These are phyloP conservation scores for Earliella scabrosa DNA, from an alignment of 1,284 basidiomycete species.

Conservation along the genomic window DNA sequence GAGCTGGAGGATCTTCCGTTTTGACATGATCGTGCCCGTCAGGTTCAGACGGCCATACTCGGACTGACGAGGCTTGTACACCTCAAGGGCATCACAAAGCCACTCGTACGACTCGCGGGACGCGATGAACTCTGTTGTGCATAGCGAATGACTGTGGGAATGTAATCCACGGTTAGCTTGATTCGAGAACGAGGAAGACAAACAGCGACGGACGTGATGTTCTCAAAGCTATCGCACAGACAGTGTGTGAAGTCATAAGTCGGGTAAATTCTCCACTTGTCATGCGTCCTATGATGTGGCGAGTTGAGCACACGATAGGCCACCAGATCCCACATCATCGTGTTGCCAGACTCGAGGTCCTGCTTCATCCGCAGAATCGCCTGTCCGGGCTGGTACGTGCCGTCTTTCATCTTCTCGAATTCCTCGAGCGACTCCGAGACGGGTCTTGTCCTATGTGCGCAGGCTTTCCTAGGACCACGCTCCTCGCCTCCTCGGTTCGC, in stretches of 20 bases:
- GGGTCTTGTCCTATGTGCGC: constrained; percentile 84
- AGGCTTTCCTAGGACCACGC: constrained; percentile 85
- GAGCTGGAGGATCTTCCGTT: constrained; percentile 92
- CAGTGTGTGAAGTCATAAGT: constrained; percentile 99
- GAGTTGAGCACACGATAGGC: constrained; percentile 94
- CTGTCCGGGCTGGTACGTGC: constrained; percentile 89
- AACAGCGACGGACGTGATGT: constrained; percentile 94
- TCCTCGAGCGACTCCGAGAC: constrained; percentile 85
- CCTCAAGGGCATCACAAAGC: constrained; percentile 95
- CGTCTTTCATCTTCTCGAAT: constrained; percentile 93
- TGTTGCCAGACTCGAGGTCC: constrained; percentile 91
- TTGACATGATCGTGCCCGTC: constrained; percentile 96
- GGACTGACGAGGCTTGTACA: constrained; percentile 98
- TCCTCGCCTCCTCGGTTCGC: constrained; percentile 84
- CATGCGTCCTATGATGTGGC: constrained; percentile 92
- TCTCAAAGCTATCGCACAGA: constrained; percentile 97
- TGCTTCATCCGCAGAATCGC: constrained; percentile 98
- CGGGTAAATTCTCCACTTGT: constrained; percentile 94
- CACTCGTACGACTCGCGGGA: constrained; percentile 98
- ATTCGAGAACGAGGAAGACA: neutral
- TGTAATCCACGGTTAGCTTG: neutral
- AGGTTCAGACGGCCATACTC: constrained; percentile 96
- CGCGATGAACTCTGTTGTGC: constrained; percentile 96
- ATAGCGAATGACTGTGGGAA: constrained; percentile 86
- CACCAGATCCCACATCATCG: constrained; percentile 99